Evolutionary conservation across 768 basidiomycete genomes (phyloP), one percentile per base, ranked within the genome.

Genomic region (Exsudoporus frostii): DNA sequence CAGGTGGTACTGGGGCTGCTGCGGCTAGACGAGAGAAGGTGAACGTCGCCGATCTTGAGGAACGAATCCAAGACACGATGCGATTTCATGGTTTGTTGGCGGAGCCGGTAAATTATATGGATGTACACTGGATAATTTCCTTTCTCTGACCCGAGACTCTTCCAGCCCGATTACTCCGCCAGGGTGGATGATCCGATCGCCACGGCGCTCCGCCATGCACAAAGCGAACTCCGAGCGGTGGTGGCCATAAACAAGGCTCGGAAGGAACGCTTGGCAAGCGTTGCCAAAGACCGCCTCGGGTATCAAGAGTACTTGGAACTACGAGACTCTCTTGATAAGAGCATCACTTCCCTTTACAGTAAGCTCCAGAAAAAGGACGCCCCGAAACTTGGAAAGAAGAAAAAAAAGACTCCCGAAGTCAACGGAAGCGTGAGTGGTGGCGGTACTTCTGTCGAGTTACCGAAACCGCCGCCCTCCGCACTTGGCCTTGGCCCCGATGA

Each of bases 171-270:
- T 66, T 91, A 81, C 63, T 74, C 82, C 22, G 78, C 84, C 41
- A 84, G 87, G 55, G 88, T 94, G 34, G 96, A 98, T 66, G 97
- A 99, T 69, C 94, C 95, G 30, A 90, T 99, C 45, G 87, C 94
- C 8, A 85, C 90, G 2, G 88, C 92, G 1, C 81, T 99, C 1
- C 88, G 96, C 3, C 86, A 91, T 39, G 90, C 92, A 17, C 97
- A 99, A 67, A 74, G 79, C 14, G 84, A 92, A 58, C 79, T 99
- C 6, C 83, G 88, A 10, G 74, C 73, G 7, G 89, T 98, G 45
- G 76, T 88, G 3, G 79, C 85, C 9, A 79, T 84, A 53, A 99
- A 99, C 76, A 92, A 94, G 62, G 81, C 83, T 4, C 86, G 96
- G 13, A 88, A 88, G 66, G 71, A 73, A 29, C 84, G 89, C 4